These are phyloP conservation scores for Linum lewisii DNA, from an alignment of 345 rosid genomes.

Conservation along the genomic window DNA sequence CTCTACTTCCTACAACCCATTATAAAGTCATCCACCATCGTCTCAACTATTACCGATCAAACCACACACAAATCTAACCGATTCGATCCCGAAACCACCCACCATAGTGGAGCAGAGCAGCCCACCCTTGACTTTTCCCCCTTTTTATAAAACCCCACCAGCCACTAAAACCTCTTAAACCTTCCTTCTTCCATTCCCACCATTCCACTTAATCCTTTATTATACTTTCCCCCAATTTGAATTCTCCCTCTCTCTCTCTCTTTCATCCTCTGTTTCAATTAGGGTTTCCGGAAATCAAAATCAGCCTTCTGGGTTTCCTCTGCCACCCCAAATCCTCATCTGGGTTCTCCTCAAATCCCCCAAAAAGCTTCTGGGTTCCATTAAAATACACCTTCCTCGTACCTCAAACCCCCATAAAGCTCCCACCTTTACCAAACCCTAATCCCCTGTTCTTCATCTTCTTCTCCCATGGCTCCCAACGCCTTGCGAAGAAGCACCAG, in stretches of 20 bases:
- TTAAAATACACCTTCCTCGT: too few relatives aligned
- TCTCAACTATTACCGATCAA: too few relatives aligned
- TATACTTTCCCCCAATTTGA: not conserved
- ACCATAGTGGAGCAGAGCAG: not conserved
- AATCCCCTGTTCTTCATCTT: not conserved
- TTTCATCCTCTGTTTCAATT: too few relatives aligned
- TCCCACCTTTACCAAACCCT: not conserved
- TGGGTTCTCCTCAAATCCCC: not conserved
- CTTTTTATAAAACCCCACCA: not conserved
- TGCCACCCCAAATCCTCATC: not conserved
- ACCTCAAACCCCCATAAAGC: not conserved
- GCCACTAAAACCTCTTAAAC: not conserved
- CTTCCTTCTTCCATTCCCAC: not conserved
- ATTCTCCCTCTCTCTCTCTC: not conserved
- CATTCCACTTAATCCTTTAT: not conserved
- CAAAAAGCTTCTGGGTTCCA: not conserved
- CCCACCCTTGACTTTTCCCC: not conserved
- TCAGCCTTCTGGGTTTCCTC: not conserved
- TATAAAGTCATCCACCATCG: too few relatives aligned
- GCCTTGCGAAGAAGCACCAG: not conserved
- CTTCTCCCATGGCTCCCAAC: not conserved
- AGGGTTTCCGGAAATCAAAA: not conserved
- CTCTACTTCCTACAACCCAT: too few relatives aligned
- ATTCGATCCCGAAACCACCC: too few relatives aligned
- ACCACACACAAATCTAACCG: too few relatives aligned